Evolutionary conservation across 768 basidiomycete genomes (phyloP).

Genomic region (Tremella mesenterica): DNA sequence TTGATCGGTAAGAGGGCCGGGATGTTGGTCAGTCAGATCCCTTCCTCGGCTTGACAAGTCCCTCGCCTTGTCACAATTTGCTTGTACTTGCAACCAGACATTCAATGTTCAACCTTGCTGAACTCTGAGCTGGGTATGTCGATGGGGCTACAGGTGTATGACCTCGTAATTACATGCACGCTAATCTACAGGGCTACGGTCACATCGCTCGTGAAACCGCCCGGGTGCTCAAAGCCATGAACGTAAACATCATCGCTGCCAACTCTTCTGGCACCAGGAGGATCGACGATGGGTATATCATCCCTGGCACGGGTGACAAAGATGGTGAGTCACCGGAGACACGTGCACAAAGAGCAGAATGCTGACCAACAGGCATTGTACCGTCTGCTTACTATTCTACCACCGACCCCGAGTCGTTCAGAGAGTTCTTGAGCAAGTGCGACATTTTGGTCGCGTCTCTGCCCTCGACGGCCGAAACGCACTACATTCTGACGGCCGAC

Average conservation of each 20-base stretch:
- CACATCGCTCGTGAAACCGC: constrained; percentile 43
- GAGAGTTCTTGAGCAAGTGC: constrained; percentile 32
- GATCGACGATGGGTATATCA: constrained; percentile 29
- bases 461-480: constrained; percentile 36
- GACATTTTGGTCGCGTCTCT: constrained; percentile 43
- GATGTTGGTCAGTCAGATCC: constrained; percentile 30
- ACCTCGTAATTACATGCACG: neutral
- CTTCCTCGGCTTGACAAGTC: neutral
- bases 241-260: constrained; percentile 40
- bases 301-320: constrained; percentile 41
- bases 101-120: too few relatives aligned
- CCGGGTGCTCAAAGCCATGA: constrained; percentile 36
- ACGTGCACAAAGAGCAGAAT: neutral
- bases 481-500: constrained; percentile 23
- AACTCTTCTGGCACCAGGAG: constrained; percentile 36
- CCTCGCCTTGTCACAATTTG: too few relatives aligned
- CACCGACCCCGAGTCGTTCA: constrained; percentile 30
- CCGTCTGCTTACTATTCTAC: constrained; percentile 40
- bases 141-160: too few relatives aligned
- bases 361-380: constrained; percentile 23
- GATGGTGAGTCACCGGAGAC: constrained; percentile 26
- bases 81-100: too few relatives aligned
- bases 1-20: constrained; percentile 38
- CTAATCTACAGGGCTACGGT: constrained; percentile 36
- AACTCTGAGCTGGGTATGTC: too few relatives aligned